Evolutionary conservation across 164 flowering plant genomes (phyloP).

Genomic region (Paratinospora sagittata): DNA sequence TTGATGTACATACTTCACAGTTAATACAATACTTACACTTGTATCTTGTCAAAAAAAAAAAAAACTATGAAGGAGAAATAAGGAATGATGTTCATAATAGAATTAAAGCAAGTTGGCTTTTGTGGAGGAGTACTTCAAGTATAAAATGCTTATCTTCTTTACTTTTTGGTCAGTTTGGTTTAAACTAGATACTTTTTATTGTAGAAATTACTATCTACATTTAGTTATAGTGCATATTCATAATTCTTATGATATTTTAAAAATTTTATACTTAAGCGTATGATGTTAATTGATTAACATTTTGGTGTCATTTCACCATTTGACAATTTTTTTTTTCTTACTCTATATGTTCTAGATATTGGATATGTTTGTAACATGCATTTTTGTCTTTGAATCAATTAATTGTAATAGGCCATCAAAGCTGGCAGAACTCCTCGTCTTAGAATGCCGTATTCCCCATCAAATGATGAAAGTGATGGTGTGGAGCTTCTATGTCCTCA

Average conservation of each 20-base stretch:
- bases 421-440: conserved; percentile 26
- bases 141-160: not conserved
- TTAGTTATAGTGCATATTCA: too few relatives aligned
- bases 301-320: not conserved
- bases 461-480: conserved; percentile 30
- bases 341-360: not conserved
- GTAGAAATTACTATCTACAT: too few relatives aligned
- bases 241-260: too few relatives aligned
- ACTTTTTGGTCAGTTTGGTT: not conserved
- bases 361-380: not conserved
- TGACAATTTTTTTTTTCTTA: not conserved
- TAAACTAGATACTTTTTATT: too few relatives aligned
- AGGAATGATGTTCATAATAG: too few relatives aligned
- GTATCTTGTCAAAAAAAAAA: too few relatives aligned
- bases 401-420: conserved; percentile 40
- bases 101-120: too few relatives aligned
- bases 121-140: not conserved
- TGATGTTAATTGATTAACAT: not conserved
- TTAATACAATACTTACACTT: too few relatives aligned
- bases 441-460: conserved; percentile 38
- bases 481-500: conserved; percentile 48
- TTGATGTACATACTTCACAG: too few relatives aligned
- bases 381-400: not conserved
- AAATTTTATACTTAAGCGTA: too few relatives aligned
- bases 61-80: too few relatives aligned